Base-by-base conservation (phyloP, 495 filamentous ascomycete genomes). In the Delitschia confertaspora region DNA sequence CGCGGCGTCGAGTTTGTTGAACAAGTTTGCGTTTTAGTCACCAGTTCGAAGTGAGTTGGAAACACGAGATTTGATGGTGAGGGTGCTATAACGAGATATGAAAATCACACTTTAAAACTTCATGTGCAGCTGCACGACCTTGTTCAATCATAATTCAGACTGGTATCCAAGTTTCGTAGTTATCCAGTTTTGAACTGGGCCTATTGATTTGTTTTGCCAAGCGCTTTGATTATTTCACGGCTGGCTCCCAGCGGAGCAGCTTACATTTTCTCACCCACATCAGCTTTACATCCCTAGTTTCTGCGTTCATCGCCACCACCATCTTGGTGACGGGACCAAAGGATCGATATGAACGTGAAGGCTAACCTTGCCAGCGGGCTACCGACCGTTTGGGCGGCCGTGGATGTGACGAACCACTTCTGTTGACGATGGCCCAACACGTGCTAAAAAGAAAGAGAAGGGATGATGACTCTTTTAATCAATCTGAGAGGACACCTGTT, bases 381-480 rank as follows among this genome's bases (percentile, higher is more conserved):
- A 25, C 45, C 51, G 45, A 38, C 44, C 17, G 50, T 33, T 16
- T 45, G 51, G 51, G 31, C 16, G 21, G 31, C 45, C 37, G 25
- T 33, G 33, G 29, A 13, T 33, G 20, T 38, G 35, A 19, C 45
- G n/a, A 47, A 36, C 29, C 34, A 32, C 37, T 43, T 33, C 47
- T 44, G 47, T 20, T 34, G 37, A 33, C 44, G 35, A 13, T 6
- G 24, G 46, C 38, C 30, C 22, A 45, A 33, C 49, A 46, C 45
- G 45, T 55, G 45, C n/a, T n/a, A n/a, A n/a, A n/a, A n/a, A n/a
- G n/a, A 38, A 38, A 13, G 4, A 23, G 38, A 54, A 45, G 37
- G 21, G 13, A 53, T 47, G 33, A 19, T 38, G 38, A 27, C 27
- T 34, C 30, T 39, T 32, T 35, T 39, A 34, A 48, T 48, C 37